Evolutionary conservation across 352 stramenopile genomes (phyloP), one percentile per base, ranked within the genome.

Genomic region (Phytophthora crassamura): DNA sequence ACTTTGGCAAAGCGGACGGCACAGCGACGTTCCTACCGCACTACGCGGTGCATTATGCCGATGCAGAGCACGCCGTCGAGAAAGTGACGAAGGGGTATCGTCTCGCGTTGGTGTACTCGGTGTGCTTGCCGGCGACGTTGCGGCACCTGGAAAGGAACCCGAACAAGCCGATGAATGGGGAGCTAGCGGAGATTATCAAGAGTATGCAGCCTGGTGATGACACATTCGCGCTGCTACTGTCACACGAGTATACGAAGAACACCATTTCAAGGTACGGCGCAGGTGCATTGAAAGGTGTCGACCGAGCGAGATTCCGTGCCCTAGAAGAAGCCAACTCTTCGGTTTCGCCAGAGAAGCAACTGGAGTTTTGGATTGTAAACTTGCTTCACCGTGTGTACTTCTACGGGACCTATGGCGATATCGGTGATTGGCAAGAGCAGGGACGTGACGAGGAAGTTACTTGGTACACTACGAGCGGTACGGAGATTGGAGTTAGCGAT

Each of bases 121-220:
- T 67, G 3, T 68, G 60, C 30, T 43, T 68, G 15, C 60, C 60
- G 0, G 32, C 45, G 14, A 41, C 51, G 15, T 59, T 69, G 52
- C 35, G 22, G 15, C 42, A 67, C 12, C 30, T 67, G 16, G 39
- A 38, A 14, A n/a, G n/a, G 11, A 30, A 42, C 10, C 5, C 11
- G 7, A 28, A 55, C 25, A 34, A 64, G 7, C 16, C 28, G 5
- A 32, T 56, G 33, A 39, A 16, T 34, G 20, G 15, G 20, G 49
- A 55, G 6, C 25, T 59, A 16, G 22, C 30, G 11, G 57, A 51
- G 5, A 76, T 69, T 38, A 60, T 69, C 1, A 51, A 55, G 7
- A 62, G 70, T 28, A 67, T 72, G 56, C 50, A 74, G 48, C 74
- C 68, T 33, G 71, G 78, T 49, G 82, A 79, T 25, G 51, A 86